Base-by-base conservation (phyloP, 805 yeast species). In the Kodamaea kaohsiungensis region DNA sequence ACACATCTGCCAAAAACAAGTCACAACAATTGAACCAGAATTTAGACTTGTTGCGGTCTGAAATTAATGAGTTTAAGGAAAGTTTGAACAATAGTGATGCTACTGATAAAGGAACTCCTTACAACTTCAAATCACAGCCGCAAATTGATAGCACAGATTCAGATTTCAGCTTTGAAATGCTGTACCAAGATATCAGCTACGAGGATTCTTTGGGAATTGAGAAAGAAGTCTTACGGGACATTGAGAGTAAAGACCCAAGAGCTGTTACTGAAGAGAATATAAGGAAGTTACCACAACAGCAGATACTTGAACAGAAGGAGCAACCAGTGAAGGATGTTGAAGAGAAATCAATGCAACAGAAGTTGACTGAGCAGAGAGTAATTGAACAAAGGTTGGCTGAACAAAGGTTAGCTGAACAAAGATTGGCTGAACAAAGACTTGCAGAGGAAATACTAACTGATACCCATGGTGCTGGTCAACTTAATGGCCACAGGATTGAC, bases 1-100 rank as follows among this genome's bases (percentile, higher is more conserved):
- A 46, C 4, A 53, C 61, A 7, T 16, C 53, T 4, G 37, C 46
- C 27, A 57, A 67, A 30, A 60, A 61, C 48, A 72, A 72, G 58
- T 63, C 77, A 0, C 59, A 61, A 17, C 72, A 75, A 51, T 67
- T 75, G 63, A 73, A 74, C 50, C 76, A 75, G 50, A 74, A 76
- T 52, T 62, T 76, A 49, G 77, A 75, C 53, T 58, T 76, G 54
- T 65, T 76, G 51, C 57, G 80, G 49, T 65, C 69, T 22, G 80
- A 76, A 56, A 75, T 76, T 56, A 75, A 76, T 56, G 79, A 76
- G 54, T 76, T 76, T 56, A 76, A 75, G 51, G 79, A 75, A 52
- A 73, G 76, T 52, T 65, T 76, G 56, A 67, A 67, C 39, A 65
- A 61, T 43, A 55, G 59, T 8, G 76, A 71, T 25, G 50, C 57